Evolutionary conservation across 106 monocot species (phyloP).

Genomic region (Xerophyta viscosa): DNA sequence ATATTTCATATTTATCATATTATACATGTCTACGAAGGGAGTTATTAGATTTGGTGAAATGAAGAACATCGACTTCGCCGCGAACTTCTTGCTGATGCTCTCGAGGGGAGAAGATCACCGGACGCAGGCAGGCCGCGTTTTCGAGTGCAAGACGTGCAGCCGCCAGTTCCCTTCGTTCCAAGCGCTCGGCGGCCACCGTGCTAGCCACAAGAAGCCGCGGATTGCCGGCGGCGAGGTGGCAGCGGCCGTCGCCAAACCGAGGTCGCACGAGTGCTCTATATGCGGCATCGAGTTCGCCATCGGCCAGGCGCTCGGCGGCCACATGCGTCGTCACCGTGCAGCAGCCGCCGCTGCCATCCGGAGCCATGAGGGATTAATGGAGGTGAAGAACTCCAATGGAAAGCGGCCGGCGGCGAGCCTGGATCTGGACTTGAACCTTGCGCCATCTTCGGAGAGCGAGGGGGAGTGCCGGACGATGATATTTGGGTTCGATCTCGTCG

Average conservation of each 20-base stretch:
- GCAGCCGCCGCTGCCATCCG: background rate
- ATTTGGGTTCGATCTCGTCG: conserved; percentile 7
- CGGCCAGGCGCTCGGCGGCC: conserved; percentile 19
- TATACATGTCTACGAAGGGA: too few relatives aligned
- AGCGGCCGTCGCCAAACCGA: background rate
- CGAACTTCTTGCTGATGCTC: conserved; percentile 30
- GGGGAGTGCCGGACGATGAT: conserved; percentile 1
- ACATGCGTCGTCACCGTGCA: conserved; percentile 16
- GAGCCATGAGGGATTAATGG: conserved; percentile 1
- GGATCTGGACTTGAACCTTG: conserved; percentile 13
- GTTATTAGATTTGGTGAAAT: conserved; percentile 13
- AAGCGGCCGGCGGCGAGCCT: conserved; percentile 2
- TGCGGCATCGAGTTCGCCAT: conserved; percentile 21
- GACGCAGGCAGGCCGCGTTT: conserved; percentile 1
- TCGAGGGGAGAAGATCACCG: conserved; percentile 8
- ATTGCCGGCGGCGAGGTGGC: background rate
- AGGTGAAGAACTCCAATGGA: background rate
- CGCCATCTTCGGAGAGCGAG: background rate
- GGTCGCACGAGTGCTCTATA: conserved; percentile 14
- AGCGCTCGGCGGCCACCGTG: conserved; percentile 31
- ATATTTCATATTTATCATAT: too few relatives aligned
- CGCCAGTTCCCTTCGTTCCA: conserved; percentile 33
- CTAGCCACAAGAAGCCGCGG: conserved; percentile 26
- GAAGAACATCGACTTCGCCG: conserved; percentile 28
- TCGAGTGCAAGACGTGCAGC: conserved; percentile 33